Conservation (phyloP, 345 rosid species). For the Garcia nutans region DNA sequence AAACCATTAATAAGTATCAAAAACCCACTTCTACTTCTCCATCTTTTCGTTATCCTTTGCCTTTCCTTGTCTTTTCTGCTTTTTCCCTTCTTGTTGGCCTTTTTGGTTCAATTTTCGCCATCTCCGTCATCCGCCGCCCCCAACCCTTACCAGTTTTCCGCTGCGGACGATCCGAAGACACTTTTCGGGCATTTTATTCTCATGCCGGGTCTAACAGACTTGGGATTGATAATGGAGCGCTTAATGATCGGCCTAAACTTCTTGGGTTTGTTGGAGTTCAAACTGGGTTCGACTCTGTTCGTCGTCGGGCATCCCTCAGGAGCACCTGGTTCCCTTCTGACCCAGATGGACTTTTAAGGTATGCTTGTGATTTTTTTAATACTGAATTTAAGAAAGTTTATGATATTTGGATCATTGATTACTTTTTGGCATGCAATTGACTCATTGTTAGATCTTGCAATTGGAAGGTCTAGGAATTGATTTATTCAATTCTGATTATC, state of each 20-base stretch:
- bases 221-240: constrained; percentile 31
- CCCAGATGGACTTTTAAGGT: constrained; percentile 72
- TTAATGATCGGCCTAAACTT: constrained; percentile 56
- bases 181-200: constrained; percentile 45
- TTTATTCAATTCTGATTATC: neutral
- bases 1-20: constrained; percentile 47
- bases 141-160: constrained; percentile 46
- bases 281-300: constrained; percentile 58
- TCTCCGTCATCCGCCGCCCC: constrained; percentile 40
- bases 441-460: neutral
- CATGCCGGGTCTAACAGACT: constrained; percentile 34
- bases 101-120: constrained; percentile 56
- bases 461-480: neutral
- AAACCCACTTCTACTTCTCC: constrained; percentile 31
- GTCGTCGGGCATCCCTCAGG: constrained; percentile 59
- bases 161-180: constrained; percentile 61
- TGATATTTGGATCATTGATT: neutral
- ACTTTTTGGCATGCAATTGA: neutral
- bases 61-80: constrained; percentile 49
- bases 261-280: constrained; percentile 81
- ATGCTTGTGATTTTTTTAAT: neutral
- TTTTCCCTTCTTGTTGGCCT: constrained; percentile 57
- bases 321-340: constrained; percentile 78
- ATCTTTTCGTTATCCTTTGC: constrained; percentile 34
- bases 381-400: neutral